A percentile compares a stretch with the other conserved stretches of the same genome.
These are phyloP conservation scores for Pyricularia sp. DNA, from an alignment of 2,329 filamentous ascomycete species.

Conservation along the genomic window DNA sequence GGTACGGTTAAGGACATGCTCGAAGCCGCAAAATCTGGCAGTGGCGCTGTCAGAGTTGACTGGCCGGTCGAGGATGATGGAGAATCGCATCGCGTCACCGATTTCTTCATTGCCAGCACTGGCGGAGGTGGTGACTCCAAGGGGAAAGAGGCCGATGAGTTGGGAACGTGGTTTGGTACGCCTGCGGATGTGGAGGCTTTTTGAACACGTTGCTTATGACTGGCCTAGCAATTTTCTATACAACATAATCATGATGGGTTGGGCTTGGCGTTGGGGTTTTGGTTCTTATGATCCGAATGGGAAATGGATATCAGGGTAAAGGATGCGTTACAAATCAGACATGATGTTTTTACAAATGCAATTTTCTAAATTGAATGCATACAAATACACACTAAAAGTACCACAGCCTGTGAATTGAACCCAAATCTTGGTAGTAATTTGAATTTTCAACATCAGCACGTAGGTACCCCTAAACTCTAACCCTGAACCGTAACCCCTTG, in stretches of 20 bases:
- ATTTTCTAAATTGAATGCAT: too few relatives aligned
- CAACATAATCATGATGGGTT: background rate
- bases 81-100: conserved; percentile 60
- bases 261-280: background rate
- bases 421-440: too few relatives aligned
- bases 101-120: conserved; percentile 53
- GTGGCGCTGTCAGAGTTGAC: conserved; percentile 59
- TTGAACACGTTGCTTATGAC: conserved; percentile 26
- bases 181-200: conserved; percentile 63
- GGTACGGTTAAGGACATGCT: conserved; percentile 89
- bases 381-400: too few relatives aligned
- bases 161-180: conserved; percentile 75
- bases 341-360: too few relatives aligned
- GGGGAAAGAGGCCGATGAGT: conserved; percentile 47
- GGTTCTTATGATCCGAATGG: background rate
- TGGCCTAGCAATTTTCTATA: background rate
- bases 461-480: too few relatives aligned
- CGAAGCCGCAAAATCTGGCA: conserved; percentile 56
- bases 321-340: background rate
- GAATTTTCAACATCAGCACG: too few relatives aligned
- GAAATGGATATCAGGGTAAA: background rate
- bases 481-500: too few relatives aligned
- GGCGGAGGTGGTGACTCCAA: conserved; percentile 14
- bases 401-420: too few relatives aligned
- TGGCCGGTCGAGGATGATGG: conserved; percentile 73